Base-by-base conservation (phyloP, 208 protist species). In the Trypanosoma grayi region DNA sequence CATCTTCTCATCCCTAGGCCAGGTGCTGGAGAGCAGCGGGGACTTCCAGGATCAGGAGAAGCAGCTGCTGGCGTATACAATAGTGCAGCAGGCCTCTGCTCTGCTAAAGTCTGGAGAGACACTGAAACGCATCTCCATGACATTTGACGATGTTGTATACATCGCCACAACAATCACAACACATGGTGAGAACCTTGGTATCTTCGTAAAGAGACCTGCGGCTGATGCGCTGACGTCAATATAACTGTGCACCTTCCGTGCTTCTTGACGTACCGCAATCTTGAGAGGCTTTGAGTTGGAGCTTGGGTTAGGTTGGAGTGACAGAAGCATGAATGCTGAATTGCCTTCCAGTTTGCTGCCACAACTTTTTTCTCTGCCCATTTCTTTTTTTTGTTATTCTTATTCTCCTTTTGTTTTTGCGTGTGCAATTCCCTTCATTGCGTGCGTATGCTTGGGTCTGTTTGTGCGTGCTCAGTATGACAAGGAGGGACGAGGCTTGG, bases 41-140 rank as follows among this genome's bases (percentile, higher is more conserved):
- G 84, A 93, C 45, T 95, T 95, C 55, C 66, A 74, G 25, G 70
- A 75, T 37, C 44, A 60, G 41, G 76, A 87, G 18, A 90, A 89
- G 41, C 84, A 88, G 45, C 70, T 70, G 11, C 50, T 92, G 22
- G 85, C 90, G 9, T 80, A 83, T 55, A 79, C 81, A 44, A 84
- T 93, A 53, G 37, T 90, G 16, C 86, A 92, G 50, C 86, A 93
- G 63, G 72, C 66, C 25, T 66, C 72, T n/a, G 34, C 45, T 6
- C 37, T 93, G n/a, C 64, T 92, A 8, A 28, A 41, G 1, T 36
- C 72, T 14, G 71, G 74, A 13, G 90, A 95, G 55, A 63, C 59
- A 22, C 53, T 95, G 34, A 78, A 77, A 52, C 85, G 90, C 8
- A 57, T 92, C 13, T 90, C 79, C 20, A 91, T 93, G 82, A 78